Evolutionary conservation across 192 early-diverging fungal species (phyloP).

Genomic region (Phlyctochytrium planicorne): DNA sequence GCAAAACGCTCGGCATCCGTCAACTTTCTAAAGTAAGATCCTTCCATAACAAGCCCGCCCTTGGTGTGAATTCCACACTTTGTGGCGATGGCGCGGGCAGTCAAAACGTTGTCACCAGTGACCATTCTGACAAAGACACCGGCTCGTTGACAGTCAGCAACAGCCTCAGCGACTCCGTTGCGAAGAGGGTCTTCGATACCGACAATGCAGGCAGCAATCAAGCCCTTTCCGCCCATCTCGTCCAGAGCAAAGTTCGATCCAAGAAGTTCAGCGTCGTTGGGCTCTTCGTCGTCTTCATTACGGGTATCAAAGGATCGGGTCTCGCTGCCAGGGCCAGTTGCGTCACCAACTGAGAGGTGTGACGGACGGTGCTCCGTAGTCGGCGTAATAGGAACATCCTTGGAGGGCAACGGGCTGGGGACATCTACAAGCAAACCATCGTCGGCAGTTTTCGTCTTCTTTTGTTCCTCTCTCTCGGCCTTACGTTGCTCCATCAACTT

Average conservation of each 20-base stretch:
- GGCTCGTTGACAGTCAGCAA: constrained; percentile 71
- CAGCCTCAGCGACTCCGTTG: constrained; percentile 72
- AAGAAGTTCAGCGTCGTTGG: constrained; percentile 3
- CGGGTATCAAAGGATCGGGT: constrained; percentile 2
- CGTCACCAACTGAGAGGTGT: background rate
- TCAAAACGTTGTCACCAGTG: constrained; percentile 63
- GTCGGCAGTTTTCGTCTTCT: background rate
- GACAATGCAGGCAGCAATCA: constrained; percentile 61
- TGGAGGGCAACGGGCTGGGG: background rate
- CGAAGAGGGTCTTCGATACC: constrained; percentile 90
- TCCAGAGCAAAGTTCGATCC: constrained; percentile 7
- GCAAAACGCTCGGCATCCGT: constrained; percentile 53
- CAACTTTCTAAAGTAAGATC: constrained; percentile 74
- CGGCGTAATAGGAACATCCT: background rate
- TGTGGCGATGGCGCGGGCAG: constrained; percentile 63
- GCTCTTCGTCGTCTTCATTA: constrained; percentile 6
- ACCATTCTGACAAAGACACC: constrained; percentile 92
- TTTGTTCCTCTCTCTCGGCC: constrained; percentile 13
- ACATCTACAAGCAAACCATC: background rate
- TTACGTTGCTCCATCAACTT: background rate
- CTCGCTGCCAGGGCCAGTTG: background rate
- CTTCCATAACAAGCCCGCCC: constrained; percentile 63
- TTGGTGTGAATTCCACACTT: constrained; percentile 40
- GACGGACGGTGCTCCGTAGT: background rate
- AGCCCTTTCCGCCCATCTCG: constrained; percentile 8